phyloP scores from a whole-genome alignment of 306 rosid species.

The Cercis canadensis region DNA sequence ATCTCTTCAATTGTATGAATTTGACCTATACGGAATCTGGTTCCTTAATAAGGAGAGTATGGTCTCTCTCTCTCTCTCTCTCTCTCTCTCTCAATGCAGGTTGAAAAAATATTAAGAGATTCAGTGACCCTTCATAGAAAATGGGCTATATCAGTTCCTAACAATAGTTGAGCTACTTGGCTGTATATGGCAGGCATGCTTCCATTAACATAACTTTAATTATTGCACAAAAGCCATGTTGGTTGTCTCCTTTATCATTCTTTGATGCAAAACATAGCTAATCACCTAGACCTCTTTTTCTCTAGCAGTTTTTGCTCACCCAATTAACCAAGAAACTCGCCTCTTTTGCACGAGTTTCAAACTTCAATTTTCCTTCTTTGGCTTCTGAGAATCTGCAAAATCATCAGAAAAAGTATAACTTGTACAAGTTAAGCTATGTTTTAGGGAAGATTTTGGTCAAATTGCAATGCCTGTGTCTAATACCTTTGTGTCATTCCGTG shows the following conservation, averaged over 20 bases:
- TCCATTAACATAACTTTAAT: conserved; percentile 42
- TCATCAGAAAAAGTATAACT: background rate
- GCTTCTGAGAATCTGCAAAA: background rate
- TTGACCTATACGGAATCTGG: conserved; percentile 44
- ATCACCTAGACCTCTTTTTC: too few relatives aligned
- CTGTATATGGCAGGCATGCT: too few relatives aligned
- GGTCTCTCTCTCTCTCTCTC: conserved; percentile 10
- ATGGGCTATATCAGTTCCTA: too few relatives aligned
- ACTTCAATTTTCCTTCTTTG: conserved; percentile 1
- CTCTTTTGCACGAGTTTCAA: conserved; percentile 12
- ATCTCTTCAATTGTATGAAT: conserved; percentile 35
- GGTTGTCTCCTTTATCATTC: conserved; percentile 33
- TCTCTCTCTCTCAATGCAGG: too few relatives aligned
- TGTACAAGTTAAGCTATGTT: conserved; percentile 23
- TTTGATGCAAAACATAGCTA: conserved; percentile 19
- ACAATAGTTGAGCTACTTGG: too few relatives aligned
- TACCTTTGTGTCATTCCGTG: conserved; percentile 40
- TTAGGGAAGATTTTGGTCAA: conserved; percentile 23
- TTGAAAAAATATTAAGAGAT: too few relatives aligned
- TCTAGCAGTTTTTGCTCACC: too few relatives aligned
- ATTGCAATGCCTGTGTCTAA: conserved; percentile 28
- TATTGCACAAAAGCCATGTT: conserved; percentile 39
- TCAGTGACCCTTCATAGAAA: too few relatives aligned
- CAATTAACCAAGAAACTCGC: background rate
- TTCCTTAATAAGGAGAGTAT: conserved; percentile 26